Evolutionary conservation across 208 protist genomes (phyloP).

Genomic region (Wallacemonas sp.): DNA sequence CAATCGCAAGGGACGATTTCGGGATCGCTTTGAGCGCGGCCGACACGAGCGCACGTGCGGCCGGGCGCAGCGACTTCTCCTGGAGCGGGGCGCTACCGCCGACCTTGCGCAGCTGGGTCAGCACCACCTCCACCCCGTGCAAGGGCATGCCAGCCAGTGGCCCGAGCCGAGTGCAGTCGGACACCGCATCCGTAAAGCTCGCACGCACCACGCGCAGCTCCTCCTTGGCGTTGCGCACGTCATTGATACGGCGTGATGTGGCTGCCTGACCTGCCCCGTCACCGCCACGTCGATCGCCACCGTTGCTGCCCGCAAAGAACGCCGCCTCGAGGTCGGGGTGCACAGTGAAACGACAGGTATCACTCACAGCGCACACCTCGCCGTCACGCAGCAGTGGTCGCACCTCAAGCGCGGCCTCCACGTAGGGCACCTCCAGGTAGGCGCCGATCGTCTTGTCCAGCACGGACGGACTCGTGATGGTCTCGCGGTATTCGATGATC

Average conservation of each 20-base stretch:
- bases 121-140: slow-evolving; percentile 68
- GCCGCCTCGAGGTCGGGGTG: slow-evolving; percentile 42
- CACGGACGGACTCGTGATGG: slow-evolving; percentile 24
- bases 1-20: slow-evolving; percentile 38
- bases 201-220: slow-evolving; percentile 38
- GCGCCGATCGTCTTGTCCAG: slow-evolving; percentile 28
- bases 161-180: slow-evolving; percentile 58
- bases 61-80: slow-evolving; percentile 44
- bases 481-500: slow-evolving; percentile 88
- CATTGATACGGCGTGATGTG: slow-evolving; percentile 11
- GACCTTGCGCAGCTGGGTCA: slow-evolving; percentile 59
- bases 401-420: slow-evolving; percentile 60
- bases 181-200: slow-evolving; percentile 52
- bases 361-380: slow-evolving; percentile 20
- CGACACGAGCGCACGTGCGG: slow-evolving; percentile 51
- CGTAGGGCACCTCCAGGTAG: slow-evolving; percentile 69
- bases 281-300: background rate
- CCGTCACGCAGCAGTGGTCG: slow-evolving; percentile 44
- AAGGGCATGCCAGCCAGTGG: slow-evolving; percentile 73
- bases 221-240: slow-evolving; percentile 53
- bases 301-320: slow-evolving; percentile 24
- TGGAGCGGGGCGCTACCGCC: slow-evolving; percentile 34
- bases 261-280: background rate
- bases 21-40: slow-evolving; percentile 39
- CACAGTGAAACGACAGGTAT: slow-evolving; percentile 45